Conservation (phyloP, 805 yeast genomes). For the Sugiyamaella americana region DNA sequence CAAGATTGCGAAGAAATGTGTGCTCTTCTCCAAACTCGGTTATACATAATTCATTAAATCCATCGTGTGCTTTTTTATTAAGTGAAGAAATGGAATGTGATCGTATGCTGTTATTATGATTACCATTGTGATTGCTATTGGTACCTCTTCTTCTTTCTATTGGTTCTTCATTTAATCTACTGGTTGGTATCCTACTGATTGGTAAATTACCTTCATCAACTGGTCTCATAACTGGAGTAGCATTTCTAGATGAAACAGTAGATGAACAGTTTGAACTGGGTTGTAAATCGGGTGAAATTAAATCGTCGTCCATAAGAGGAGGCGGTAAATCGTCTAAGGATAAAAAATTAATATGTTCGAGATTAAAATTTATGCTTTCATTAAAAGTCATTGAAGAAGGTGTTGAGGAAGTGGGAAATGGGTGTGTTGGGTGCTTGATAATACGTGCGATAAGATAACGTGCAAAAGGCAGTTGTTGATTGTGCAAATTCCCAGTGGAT, state of each 20-base stretch:
- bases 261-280: constrained; percentile 10
- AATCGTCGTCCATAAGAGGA: neutral
- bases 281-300: constrained; percentile 6
- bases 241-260: constrained; percentile 2
- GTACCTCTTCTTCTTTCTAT: neutral
- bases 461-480: too few relatives aligned
- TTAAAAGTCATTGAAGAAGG: too few relatives aligned
- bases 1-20: constrained; percentile 6
- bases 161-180: too few relatives aligned
- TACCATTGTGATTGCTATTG: too few relatives aligned
- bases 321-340: neutral
- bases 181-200: neutral
- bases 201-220: neutral
- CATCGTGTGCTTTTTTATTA: neutral
- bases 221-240: constrained; percentile 4
- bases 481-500: too few relatives aligned
- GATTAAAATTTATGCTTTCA: too few relatives aligned
- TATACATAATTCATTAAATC: constrained; percentile 8
- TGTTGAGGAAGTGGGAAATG: too few relatives aligned
- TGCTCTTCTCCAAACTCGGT: constrained; percentile 12
- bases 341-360: too few relatives aligned
- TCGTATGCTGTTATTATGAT: neutral
- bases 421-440: too few relatives aligned
- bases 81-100: neutral
- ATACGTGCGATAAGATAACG: too few relatives aligned